Evolutionary conservation across 108 stramenopile species (phyloP).

Genomic region (Pseudonitzschia pungens): DNA sequence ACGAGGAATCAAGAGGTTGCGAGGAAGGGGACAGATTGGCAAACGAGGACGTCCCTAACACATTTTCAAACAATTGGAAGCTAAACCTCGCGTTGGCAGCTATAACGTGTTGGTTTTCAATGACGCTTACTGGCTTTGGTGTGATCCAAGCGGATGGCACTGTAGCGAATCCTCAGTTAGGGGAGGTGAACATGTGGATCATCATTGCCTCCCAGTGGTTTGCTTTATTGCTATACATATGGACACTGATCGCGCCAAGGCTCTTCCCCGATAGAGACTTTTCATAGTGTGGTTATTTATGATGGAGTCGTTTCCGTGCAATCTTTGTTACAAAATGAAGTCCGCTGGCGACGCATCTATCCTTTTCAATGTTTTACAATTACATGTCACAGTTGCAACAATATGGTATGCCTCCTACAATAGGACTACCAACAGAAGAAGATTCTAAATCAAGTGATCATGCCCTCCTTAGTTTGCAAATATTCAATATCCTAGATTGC

Average conservation of each 20-base stretch:
- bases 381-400: too few relatives aligned
- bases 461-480: too few relatives aligned
- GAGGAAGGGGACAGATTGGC: not conserved
- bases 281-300: slow-evolving; percentile 7
- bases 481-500: too few relatives aligned
- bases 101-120: slow-evolving; percentile 83
- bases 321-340: too few relatives aligned
- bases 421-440: too few relatives aligned
- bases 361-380: too few relatives aligned
- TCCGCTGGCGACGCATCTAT: too few relatives aligned
- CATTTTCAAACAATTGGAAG: slow-evolving; percentile 78
- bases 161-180: slow-evolving; percentile 77
- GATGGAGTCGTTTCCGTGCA: too few relatives aligned
- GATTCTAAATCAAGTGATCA: too few relatives aligned
- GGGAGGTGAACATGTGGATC: slow-evolving; percentile 90
- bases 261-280: slow-evolving; percentile 93
- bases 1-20: slow-evolving; percentile 8
- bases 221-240: slow-evolving; percentile 74
- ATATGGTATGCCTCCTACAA: too few relatives aligned
- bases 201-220: slow-evolving; percentile 90
- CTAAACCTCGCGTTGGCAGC: slow-evolving; percentile 80
- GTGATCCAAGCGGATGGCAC: slow-evolving; percentile 62
- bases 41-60: slow-evolving; percentile 36
- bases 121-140: slow-evolving; percentile 93
- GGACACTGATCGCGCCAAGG: slow-evolving; percentile 90